Conservation (phyloP, 371 early-diverging fungal genomes). For the Chytridium lagenaria region DNA sequence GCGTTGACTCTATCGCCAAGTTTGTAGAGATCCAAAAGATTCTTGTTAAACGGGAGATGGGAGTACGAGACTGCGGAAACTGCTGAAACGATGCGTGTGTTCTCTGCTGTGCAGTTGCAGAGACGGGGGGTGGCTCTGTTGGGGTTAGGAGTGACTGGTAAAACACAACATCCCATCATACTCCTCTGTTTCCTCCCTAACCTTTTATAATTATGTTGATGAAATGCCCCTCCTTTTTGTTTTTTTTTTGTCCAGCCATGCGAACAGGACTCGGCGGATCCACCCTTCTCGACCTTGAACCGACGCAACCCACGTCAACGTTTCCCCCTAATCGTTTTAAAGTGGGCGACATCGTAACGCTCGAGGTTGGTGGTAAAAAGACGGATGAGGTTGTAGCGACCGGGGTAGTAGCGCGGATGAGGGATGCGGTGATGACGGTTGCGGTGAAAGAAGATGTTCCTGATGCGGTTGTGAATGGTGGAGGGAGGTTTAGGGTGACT, state of each 20-base stretch:
- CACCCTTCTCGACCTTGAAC: conserved; percentile 72
- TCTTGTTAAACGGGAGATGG: background rate
- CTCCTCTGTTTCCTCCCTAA: background rate
- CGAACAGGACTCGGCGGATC: conserved; percentile 80
- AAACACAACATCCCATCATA: background rate
- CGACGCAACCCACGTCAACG: no score
- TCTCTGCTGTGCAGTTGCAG: background rate
- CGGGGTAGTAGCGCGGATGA: conserved; percentile 21
- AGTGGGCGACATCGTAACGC: conserved; percentile 77
- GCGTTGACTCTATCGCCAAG: background rate
- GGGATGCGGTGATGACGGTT: conserved; percentile 57
- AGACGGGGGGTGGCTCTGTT: background rate
- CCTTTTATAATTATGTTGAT: background rate
- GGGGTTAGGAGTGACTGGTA: background rate
- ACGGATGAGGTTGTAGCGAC: background rate
- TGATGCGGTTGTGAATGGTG: conserved; percentile 69
- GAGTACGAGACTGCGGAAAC: background rate
- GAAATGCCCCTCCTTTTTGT: no score
- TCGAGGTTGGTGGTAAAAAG: conserved; percentile 53
- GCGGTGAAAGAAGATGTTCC: conserved; percentile 74
- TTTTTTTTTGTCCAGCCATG: no score
- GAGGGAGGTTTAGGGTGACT: conserved; percentile 28
- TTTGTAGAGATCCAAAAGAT: background rate
- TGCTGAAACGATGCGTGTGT: background rate
- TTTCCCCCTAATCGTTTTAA: conserved; percentile 60